phyloP scores from a whole-genome alignment of 2,329 filamentous ascomycete genomes.

The Ascochyta clinopodiicola region DNA sequence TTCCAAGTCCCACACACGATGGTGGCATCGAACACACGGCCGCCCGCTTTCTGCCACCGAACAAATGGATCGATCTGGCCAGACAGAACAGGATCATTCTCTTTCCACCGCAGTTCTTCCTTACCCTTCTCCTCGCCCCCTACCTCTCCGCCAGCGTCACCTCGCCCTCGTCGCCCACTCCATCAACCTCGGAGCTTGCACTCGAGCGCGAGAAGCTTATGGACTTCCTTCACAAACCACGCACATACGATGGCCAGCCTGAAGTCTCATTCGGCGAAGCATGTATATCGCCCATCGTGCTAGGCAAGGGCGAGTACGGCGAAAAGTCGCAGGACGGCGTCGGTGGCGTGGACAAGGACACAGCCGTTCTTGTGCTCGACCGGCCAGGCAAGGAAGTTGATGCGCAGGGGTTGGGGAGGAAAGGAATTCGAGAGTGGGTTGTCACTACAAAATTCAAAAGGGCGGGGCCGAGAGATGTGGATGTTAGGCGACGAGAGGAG shows the following conservation, averaged over 20 bases:
- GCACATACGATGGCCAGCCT: conserved; percentile 33
- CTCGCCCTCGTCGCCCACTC: conserved; percentile 28
- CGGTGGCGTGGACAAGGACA: conserved; percentile 53
- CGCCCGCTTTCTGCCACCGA: conserved; percentile 75
- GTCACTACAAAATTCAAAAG: conserved; percentile 64
- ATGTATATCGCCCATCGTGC: conserved; percentile 51
- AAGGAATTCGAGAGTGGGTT: conserved; percentile 61
- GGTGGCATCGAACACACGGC: conserved; percentile 75
- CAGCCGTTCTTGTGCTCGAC: conserved; percentile 61
- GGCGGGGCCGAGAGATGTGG: conserved; percentile 63
- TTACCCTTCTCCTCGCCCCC: conserved; percentile 65
- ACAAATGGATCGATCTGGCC: conserved; percentile 72
- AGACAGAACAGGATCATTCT: conserved; percentile 73
- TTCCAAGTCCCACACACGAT: conserved; percentile 75
- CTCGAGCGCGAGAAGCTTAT: conserved; percentile 43
- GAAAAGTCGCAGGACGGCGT: conserved; percentile 37
- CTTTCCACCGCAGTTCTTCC: conserved; percentile 87
- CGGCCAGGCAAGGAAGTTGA: conserved; percentile 63
- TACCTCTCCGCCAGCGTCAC: conserved; percentile 56
- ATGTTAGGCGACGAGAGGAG: conserved; percentile 55
- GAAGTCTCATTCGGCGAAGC: conserved; percentile 53
- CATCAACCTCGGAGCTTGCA: conserved; percentile 49
- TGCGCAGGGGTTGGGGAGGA: conserved; percentile 54
- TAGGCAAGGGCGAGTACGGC: conserved; percentile 48
- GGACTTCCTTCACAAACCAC: conserved; percentile 62